Evolutionary conservation across 805 yeast species (phyloP).

Genomic region (Schwanniomyces occidentalis): DNA sequence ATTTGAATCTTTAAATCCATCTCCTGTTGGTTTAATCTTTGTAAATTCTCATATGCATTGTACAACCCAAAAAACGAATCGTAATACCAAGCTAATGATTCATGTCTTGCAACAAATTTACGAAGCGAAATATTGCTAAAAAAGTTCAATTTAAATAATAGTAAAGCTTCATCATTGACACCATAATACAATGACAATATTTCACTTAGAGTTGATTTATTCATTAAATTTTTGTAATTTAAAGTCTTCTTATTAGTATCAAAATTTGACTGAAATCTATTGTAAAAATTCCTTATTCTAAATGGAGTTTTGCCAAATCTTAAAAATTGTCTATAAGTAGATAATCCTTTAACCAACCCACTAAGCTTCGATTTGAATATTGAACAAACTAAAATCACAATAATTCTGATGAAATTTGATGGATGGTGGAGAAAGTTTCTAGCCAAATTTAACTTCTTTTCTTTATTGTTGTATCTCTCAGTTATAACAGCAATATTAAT

Average conservation of each 20-base stretch:
- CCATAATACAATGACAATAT: slow-evolving; percentile 61
- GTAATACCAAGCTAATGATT: slow-evolving; percentile 66
- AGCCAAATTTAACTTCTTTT: slow-evolving; percentile 32
- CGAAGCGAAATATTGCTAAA: slow-evolving; percentile 38
- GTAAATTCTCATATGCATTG: slow-evolving; percentile 47
- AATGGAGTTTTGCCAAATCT: slow-evolving; percentile 74
- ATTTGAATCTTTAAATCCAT: slow-evolving; percentile 55
- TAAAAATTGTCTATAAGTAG: slow-evolving; percentile 63
- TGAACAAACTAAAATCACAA: slow-evolving; percentile 37
- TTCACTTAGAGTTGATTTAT: slow-evolving; percentile 49
- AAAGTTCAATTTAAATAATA: slow-evolving; percentile 56
- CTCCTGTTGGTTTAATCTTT: slow-evolving; percentile 47
- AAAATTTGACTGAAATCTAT: slow-evolving; percentile 24
- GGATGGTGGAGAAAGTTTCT: slow-evolving; percentile 39
- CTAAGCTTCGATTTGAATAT: slow-evolving; percentile 40
- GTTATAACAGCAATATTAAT: slow-evolving; percentile 33
- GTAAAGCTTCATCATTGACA: slow-evolving; percentile 60
- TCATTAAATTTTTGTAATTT: slow-evolving; percentile 2
- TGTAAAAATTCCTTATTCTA: slow-evolving; percentile 41
- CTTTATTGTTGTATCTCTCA: slow-evolving; percentile 30
- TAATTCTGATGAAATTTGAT: slow-evolving; percentile 32
- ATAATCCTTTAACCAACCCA: slow-evolving; percentile 49
- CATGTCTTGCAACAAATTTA: slow-evolving; percentile 52
- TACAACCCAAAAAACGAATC: slow-evolving; percentile 60
- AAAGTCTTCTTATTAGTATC: slow-evolving; percentile 3